Conservation (phyloP, 2,329 filamentous ascomycete genomes). For the Tolypocladium amazonense region DNA sequence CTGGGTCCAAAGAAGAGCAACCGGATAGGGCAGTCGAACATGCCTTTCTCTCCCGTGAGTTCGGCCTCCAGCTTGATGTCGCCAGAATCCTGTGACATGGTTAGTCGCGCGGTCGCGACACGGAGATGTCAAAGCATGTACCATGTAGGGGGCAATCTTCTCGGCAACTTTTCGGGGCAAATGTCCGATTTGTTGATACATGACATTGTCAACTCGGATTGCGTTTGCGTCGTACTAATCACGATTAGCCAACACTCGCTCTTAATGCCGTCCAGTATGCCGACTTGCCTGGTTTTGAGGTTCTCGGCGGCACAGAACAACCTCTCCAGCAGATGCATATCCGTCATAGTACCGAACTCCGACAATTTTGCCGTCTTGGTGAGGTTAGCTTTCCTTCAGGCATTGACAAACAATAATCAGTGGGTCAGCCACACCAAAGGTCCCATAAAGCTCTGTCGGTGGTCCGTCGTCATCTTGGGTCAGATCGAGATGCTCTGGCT, state of each 20-base stretch:
- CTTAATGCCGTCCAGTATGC: background rate
- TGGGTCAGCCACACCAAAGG: slow-evolving; percentile 22
- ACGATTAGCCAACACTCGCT: background rate
- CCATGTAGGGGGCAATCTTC: slow-evolving; percentile 67
- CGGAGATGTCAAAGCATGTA: slow-evolving; percentile 19
- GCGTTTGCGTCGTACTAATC: slow-evolving; percentile 60
- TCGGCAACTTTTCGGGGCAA: slow-evolving; percentile 54
- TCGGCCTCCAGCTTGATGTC: slow-evolving; percentile 57
- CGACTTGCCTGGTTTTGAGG: slow-evolving; percentile 44
- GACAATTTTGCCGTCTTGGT: slow-evolving; percentile 35
- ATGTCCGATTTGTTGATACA: slow-evolving; percentile 68
- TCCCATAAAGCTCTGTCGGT: slow-evolving; percentile 35
- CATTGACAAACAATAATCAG: background rate
- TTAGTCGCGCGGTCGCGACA: background rate
- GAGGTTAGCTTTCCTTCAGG: background rate
- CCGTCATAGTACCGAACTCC: slow-evolving; percentile 52
- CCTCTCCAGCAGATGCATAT: slow-evolving; percentile 50
- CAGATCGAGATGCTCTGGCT: slow-evolving; percentile 30
- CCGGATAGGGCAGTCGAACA: slow-evolving; percentile 62
- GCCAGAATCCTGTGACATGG: slow-evolving; percentile 34
- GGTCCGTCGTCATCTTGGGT: slow-evolving; percentile 32
- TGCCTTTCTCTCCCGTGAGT: slow-evolving; percentile 54
- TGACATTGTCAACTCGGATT: slow-evolving; percentile 68
- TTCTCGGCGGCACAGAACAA: slow-evolving; percentile 53
- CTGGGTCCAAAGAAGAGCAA: slow-evolving; percentile 60